These are phyloP conservation scores for Backusella circina DNA, from an alignment of 192 early-diverging fungal species.

Conservation along the genomic window DNA sequence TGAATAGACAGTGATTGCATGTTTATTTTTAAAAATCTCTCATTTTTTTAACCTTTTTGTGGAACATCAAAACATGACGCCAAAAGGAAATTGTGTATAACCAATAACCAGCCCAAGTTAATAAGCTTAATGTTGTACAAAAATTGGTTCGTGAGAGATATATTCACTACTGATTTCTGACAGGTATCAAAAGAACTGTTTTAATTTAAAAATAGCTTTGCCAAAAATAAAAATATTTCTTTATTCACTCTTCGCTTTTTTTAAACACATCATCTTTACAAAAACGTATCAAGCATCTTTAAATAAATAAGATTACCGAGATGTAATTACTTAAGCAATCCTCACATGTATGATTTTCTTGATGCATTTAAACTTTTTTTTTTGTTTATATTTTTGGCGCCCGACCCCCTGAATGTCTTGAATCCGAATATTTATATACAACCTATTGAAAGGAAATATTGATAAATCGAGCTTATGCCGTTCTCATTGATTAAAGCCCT, in stretches of 20 bases:
- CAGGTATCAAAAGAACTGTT: not conserved
- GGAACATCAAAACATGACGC: not conserved
- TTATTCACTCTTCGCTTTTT: not conserved
- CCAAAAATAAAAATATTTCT: not conserved
- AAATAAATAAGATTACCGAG: not conserved
- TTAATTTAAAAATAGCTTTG: not conserved
- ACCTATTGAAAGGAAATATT: too few species aligned
- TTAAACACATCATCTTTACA: not conserved
- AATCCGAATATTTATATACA: too few species aligned
- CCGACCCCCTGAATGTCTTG: too few species aligned
- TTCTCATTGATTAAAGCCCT: too few species aligned
- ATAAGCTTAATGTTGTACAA: not conserved
- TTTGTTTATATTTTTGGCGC: not conserved
- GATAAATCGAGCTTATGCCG: too few species aligned
- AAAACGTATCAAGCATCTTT: not conserved
- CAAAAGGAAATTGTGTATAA: not conserved
- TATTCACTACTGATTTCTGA: not conserved
- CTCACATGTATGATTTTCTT: not conserved
- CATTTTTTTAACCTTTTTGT: not conserved
- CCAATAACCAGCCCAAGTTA: not conserved
- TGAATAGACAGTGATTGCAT: not conserved
- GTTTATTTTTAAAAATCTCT: not conserved
- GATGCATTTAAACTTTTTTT: not conserved
- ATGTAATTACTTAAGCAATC: not conserved
- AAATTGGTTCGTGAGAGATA: not conserved